A percentile compares a stretch with the other conserved stretches of the same genome.
These are phyloP conservation scores for Coniochaeta pulveracea DNA, from an alignment of 2,329 filamentous ascomycete species.

Conservation along the genomic window DNA sequence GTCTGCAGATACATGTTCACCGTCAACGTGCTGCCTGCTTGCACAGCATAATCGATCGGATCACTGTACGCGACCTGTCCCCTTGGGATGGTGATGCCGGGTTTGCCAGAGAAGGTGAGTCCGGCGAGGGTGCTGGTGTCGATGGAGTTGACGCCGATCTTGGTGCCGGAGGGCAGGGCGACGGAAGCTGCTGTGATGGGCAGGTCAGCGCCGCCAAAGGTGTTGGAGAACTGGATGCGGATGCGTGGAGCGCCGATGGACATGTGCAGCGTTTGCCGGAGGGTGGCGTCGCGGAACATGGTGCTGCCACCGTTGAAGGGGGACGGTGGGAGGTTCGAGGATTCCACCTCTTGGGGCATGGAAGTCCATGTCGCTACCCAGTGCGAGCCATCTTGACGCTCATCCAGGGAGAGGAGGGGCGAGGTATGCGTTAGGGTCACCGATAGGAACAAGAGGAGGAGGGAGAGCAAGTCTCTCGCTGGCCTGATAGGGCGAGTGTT, in stretches of 20 bases:
- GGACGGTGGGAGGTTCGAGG: slow-evolving; percentile 45
- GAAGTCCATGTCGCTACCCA: slow-evolving; percentile 56
- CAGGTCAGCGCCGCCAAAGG: slow-evolving; percentile 48
- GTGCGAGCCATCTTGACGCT: slow-evolving; percentile 25
- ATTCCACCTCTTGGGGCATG: slow-evolving; percentile 56
- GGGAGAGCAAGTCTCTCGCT: not conserved
- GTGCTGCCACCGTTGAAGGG: slow-evolving; percentile 35
- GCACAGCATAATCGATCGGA: slow-evolving; percentile 42
- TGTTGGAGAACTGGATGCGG: slow-evolving; percentile 53
- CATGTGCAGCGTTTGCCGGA: slow-evolving; percentile 54
- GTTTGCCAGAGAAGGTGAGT: slow-evolving; percentile 43
- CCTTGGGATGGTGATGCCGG: slow-evolving; percentile 38
- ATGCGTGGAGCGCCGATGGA: slow-evolving; percentile 44
- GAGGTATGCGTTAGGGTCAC: not conserved
- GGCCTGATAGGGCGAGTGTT: not conserved
- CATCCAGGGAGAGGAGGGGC: not conserved
- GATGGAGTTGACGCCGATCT: slow-evolving; percentile 40
- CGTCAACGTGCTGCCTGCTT: slow-evolving; percentile 38
- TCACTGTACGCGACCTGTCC: slow-evolving; percentile 50
- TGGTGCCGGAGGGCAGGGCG: slow-evolving; percentile 40
- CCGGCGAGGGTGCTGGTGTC: slow-evolving; percentile 36
- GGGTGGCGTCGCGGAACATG: slow-evolving; percentile 50
- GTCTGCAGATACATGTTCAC: slow-evolving; percentile 45
- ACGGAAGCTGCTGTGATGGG: slow-evolving; percentile 48
- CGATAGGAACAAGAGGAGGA: not conserved